Conservation (phyloP, 176 grass and related monocot genomes). For the Panicum miliaceum region DNA sequence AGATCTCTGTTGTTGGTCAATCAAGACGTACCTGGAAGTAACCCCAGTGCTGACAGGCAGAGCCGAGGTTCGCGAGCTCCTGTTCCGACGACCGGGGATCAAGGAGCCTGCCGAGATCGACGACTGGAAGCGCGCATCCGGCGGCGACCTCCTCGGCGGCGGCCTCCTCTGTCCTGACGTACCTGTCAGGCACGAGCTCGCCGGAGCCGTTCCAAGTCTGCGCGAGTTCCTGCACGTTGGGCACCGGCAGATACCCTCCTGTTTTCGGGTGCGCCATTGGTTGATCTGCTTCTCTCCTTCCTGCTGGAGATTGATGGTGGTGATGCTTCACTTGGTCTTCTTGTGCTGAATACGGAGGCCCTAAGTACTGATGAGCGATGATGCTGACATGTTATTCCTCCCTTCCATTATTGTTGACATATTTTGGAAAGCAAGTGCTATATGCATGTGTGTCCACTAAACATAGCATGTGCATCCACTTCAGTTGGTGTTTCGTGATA, state of each 20-base stretch:
- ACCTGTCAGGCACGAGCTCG: slow-evolving; percentile 41
- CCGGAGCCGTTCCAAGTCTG: background rate
- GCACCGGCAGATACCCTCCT: slow-evolving; percentile 40
- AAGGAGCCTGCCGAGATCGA: slow-evolving; percentile 48
- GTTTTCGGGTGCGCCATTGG: slow-evolving; percentile 27
- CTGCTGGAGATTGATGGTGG: too few relatives aligned
- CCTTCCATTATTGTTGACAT: too few relatives aligned
- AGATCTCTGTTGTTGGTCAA: background rate
- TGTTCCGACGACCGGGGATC: slow-evolving; percentile 29
- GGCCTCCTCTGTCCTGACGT: slow-evolving; percentile 33
- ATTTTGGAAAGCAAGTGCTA: too few relatives aligned
- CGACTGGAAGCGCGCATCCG: slow-evolving; percentile 30
- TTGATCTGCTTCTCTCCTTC: background rate
- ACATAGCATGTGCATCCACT: too few relatives aligned
- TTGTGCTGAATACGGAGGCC: too few relatives aligned
- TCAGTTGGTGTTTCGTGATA: too few relatives aligned
- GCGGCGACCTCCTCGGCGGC: slow-evolving; percentile 30
- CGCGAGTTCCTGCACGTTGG: slow-evolving; percentile 58
- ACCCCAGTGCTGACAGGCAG: slow-evolving; percentile 58
- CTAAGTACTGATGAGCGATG: too few relatives aligned
- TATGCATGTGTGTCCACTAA: too few relatives aligned
- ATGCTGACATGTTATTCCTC: too few relatives aligned
- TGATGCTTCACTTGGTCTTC: too few relatives aligned
- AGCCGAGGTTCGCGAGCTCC: slow-evolving; percentile 41
- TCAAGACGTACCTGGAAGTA: slow-evolving; percentile 62